phyloP scores from a whole-genome alignment of 306 rosid genomes.

The Gastrolobium villosum region DNA sequence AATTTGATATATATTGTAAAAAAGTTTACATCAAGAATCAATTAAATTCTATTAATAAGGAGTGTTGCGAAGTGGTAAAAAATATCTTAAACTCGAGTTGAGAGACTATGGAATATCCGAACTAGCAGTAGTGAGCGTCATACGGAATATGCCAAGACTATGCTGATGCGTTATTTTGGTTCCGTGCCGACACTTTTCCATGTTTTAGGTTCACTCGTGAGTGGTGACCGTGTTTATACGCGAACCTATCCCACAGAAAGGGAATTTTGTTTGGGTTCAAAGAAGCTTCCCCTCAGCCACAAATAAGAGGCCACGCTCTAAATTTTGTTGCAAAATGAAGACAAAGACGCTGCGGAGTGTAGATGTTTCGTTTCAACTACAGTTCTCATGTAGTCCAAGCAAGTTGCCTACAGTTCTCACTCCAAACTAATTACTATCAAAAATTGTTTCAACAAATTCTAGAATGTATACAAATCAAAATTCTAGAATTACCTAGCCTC shows the following conservation, averaged over 20 bases:
- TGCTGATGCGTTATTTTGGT: background rate
- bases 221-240: background rate
- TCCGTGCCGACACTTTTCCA: constrained; percentile 15
- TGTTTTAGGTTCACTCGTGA: background rate
- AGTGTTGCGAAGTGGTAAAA: too few relatives aligned
- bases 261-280: background rate
- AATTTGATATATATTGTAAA: background rate
- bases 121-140: background rate
- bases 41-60: too few relatives aligned
- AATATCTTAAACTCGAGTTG: too few relatives aligned
- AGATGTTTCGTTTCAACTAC: background rate
- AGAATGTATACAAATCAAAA: background rate
- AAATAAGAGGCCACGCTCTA: background rate
- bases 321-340: background rate
- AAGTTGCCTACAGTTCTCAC: background rate
- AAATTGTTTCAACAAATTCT: background rate
- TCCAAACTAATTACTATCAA: background rate
- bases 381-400: background rate
- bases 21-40: background rate
- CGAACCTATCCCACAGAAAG: background rate
- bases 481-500: background rate
- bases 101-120: background rate
- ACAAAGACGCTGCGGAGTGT: background rate
- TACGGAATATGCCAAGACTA: constrained; percentile 46
- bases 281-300: constrained; percentile 38